Conservation (phyloP, 2,329 filamentous ascomycete species). For the Neopestalotiopsis sp. region DNA sequence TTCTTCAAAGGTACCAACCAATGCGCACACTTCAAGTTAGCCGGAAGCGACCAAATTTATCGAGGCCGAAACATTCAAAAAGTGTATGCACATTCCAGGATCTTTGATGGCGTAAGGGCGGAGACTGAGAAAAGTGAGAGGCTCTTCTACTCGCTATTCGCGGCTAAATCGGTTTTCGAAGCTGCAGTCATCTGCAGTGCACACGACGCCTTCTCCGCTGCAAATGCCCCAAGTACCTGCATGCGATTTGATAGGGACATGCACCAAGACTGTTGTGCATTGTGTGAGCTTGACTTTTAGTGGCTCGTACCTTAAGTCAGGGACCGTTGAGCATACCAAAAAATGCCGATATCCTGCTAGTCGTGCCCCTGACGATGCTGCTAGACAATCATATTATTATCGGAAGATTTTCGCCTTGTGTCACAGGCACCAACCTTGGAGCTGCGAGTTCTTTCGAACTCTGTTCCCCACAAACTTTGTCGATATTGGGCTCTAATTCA, state of each 20-base stretch:
- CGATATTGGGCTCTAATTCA: background rate
- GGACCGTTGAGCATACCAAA: background rate
- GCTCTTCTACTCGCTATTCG: background rate
- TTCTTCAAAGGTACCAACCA: background rate
- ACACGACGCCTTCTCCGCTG: constrained; percentile 1
- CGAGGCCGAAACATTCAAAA: background rate
- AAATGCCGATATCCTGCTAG: background rate
- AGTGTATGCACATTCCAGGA: background rate
- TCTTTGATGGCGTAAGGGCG: background rate
- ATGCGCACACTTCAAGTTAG: background rate
- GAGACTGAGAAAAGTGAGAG: background rate
- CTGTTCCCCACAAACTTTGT: background rate
- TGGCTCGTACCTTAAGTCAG: background rate
- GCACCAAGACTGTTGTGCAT: no score
- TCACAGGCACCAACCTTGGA: background rate
- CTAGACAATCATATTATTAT: background rate
- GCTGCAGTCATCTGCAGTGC: background rate
- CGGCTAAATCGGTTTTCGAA: background rate
- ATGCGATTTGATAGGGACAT: background rate
- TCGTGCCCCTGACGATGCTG: background rate
- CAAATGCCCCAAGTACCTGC: background rate
- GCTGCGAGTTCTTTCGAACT: background rate
- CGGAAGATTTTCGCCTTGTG: background rate
- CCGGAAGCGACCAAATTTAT: background rate
- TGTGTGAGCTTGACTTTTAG: background rate